A percentile compares a stretch with the other conserved stretches of the same genome.
Evolutionary conservation across 371 early-diverging fungal genomes (phyloP).

Genomic region (Blakeslea trispora): DNA sequence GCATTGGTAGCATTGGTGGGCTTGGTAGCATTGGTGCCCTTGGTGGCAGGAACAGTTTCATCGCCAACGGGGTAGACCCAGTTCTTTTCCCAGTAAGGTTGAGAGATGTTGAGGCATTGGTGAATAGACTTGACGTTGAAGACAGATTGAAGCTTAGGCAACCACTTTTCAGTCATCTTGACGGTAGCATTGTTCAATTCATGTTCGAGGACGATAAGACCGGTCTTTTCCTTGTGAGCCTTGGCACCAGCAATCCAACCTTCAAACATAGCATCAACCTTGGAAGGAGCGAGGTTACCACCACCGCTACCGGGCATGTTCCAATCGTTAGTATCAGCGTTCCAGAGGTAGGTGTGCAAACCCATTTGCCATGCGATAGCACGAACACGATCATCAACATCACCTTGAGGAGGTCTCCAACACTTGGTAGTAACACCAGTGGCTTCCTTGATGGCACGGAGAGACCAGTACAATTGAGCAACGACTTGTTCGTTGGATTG

Average conservation of each 20-base stretch:
- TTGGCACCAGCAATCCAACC: conserved; percentile 39
- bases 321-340: conserved; percentile 52
- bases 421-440: conserved; percentile 55
- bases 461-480: conserved; percentile 59
- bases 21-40: neutral
- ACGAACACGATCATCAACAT: conserved; percentile 59
- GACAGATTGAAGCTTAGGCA: conserved; percentile 39
- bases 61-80: conserved; percentile 37
- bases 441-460: conserved; percentile 55
- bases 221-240: conserved; percentile 32
- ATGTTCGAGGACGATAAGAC: conserved; percentile 54
- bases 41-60: conserved; percentile 10
- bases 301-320: conserved; percentile 47
- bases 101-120: conserved; percentile 51
- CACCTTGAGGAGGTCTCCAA: conserved; percentile 60
- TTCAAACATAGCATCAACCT: conserved; percentile 44
- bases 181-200: conserved; percentile 53
- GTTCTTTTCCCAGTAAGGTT: conserved; percentile 51
- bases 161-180: conserved; percentile 47
- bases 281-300: conserved; percentile 35
- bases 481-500: conserved; percentile 55
- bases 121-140: conserved; percentile 52
- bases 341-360: conserved; percentile 47
- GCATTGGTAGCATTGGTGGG: neutral
- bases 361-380: conserved; percentile 57